Evolutionary conservation across 2,329 filamentous ascomycete genomes (phyloP).

Genomic region (Cladosporium sp.): DNA sequence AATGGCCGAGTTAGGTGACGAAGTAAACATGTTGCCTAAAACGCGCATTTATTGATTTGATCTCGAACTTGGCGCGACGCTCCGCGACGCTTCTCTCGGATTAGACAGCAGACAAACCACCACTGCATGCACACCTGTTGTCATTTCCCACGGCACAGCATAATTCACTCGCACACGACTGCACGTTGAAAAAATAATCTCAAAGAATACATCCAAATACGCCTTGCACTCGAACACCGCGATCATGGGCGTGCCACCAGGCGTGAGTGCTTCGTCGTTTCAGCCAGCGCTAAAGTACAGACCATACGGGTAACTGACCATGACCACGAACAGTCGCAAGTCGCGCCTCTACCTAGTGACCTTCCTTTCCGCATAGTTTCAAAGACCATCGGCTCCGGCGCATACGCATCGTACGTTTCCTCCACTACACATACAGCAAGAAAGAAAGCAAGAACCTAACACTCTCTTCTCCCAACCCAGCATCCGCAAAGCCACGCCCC

Average conservation of each 20-base stretch:
- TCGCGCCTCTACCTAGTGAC: slow-evolving; percentile 76
- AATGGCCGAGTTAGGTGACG: too few species aligned
- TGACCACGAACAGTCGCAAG: slow-evolving; percentile 61
- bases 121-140: too few species aligned
- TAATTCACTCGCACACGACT: neutral
- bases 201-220: neutral
- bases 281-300: neutral
- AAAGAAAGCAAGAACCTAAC: neutral
- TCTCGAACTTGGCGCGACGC: neutral
- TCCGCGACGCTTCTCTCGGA: neutral
- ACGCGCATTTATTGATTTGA: neutral
- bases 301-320: slow-evolving; percentile 12
- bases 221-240: too few species aligned
- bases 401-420: slow-evolving; percentile 72
- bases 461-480: slow-evolving; percentile 41
- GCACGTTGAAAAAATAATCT: neutral
- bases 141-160: too few species aligned
- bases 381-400: slow-evolving; percentile 91
- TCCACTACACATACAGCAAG: slow-evolving; percentile 1
- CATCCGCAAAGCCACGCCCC: slow-evolving; percentile 87
- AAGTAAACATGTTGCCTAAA: slow-evolving; percentile 12
- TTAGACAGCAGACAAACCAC: too few species aligned
- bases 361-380: slow-evolving; percentile 93
- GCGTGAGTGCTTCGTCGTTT: slow-evolving; percentile 19
- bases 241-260: slow-evolving; percentile 28